These are phyloP conservation scores for Apocynum venetum DNA, from an alignment of 257 asterid genomes.

Conservation along the genomic window DNA sequence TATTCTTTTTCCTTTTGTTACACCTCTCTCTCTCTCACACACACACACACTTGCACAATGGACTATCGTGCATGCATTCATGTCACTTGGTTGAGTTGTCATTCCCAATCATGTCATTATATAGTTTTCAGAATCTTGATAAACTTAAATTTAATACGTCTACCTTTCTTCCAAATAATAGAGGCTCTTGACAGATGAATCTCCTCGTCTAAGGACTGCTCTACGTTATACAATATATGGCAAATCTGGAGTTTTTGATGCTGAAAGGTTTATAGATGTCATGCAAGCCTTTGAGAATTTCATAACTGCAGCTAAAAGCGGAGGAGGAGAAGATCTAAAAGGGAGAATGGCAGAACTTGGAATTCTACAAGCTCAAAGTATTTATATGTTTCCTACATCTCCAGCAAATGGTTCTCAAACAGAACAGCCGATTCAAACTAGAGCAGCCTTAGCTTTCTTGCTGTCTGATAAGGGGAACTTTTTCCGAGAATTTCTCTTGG, in stretches of 20 bases:
- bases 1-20: no score
- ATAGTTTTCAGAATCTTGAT: background rate
- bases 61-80: background rate
- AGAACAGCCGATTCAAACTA: conserved; percentile 72
- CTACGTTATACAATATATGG: conserved; percentile 95
- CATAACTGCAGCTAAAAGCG: conserved; percentile 96
- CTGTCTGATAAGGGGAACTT: conserved; percentile 92
- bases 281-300: conserved; percentile 99
- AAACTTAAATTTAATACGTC: background rate
- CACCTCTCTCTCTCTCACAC: background rate
- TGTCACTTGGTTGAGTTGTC: background rate
- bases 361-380: conserved; percentile 51
- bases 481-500: conserved; percentile 88
- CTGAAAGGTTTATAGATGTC: conserved; percentile 94
- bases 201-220: conserved; percentile 86
- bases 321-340: conserved; percentile 88
- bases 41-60: background rate
- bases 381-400: conserved; percentile 41
- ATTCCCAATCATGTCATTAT: background rate
- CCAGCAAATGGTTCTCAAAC: conserved; percentile 33
- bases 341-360: conserved; percentile 99
- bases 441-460: conserved; percentile 90
- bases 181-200: conserved; percentile 98
- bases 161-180: conserved; percentile 21
- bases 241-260: conserved; percentile 87